These are phyloP conservation scores for Russula foetens DNA, from an alignment of 768 basidiomycete species.

Conservation along the genomic window DNA sequence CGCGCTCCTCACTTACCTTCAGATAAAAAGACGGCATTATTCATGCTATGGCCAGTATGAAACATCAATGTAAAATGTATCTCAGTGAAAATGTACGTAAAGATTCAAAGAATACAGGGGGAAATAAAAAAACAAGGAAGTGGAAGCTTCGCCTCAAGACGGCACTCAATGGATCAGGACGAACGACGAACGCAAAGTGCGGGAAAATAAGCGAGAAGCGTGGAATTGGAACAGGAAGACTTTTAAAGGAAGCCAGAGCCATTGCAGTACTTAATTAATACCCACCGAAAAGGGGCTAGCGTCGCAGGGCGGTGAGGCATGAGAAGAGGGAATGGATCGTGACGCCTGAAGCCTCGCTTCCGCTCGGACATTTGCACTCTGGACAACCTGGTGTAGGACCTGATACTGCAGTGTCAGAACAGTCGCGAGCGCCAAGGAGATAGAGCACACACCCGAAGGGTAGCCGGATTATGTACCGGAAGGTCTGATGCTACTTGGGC, in stretches of 20 bases:
- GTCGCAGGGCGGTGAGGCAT: background rate
- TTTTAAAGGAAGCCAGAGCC: background rate
- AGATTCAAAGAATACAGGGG: background rate
- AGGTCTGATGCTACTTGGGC: background rate
- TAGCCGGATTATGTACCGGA: background rate
- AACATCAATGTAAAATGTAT: too few relatives aligned
- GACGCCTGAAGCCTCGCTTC: slow-evolving; percentile 1
- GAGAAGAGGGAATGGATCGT: background rate
- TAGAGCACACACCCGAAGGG: background rate
- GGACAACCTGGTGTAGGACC: slow-evolving; percentile 1
- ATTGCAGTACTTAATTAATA: background rate
- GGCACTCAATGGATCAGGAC: too few relatives aligned
- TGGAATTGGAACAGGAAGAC: background rate
- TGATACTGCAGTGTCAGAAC: background rate
- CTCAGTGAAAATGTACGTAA: too few relatives aligned
- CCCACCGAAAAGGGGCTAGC: background rate
- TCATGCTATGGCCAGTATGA: background rate
- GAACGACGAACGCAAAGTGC: too few relatives aligned
- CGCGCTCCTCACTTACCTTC: too few relatives aligned
- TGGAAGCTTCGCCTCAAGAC: background rate
- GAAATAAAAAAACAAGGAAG: background rate
- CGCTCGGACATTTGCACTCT: background rate
- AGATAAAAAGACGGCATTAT: background rate
- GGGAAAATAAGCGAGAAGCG: too few relatives aligned
- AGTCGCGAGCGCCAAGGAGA: background rate